Conservation (phyloP, 2,329 filamentous ascomycete genomes). For the Fusarium odoratissimum region DNA sequence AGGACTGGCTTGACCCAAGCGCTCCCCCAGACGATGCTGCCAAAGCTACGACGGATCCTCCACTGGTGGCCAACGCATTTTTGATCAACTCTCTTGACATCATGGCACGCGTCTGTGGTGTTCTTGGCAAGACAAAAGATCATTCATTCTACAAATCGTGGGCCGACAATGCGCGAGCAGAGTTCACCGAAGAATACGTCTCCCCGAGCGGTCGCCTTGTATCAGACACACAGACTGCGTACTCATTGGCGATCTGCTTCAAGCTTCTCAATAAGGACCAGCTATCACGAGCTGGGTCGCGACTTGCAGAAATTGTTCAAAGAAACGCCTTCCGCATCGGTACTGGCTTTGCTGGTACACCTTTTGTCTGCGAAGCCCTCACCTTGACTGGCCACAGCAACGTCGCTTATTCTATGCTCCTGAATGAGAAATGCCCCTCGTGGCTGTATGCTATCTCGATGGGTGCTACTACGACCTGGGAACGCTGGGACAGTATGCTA, state of each 20-base stretch:
- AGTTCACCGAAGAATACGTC: slow-evolving; percentile 38
- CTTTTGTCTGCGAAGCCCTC: slow-evolving; percentile 44
- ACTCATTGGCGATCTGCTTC: slow-evolving; percentile 41
- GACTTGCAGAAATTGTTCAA: slow-evolving; percentile 32
- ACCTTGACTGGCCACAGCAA: slow-evolving; percentile 28
- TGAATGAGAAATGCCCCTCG: slow-evolving; percentile 49
- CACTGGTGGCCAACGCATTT: slow-evolving; percentile 60
- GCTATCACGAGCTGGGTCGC: slow-evolving; percentile 12
- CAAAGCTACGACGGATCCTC: slow-evolving; percentile 53
- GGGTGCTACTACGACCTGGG: slow-evolving; percentile 57
- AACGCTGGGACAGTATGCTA: slow-evolving; percentile 56
- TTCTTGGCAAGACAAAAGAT: slow-evolving; percentile 45
- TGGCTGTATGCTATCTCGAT: slow-evolving; percentile 55
- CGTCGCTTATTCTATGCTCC: slow-evolving; percentile 52
- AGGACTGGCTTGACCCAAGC: slow-evolving; percentile 63
- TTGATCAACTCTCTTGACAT: slow-evolving; percentile 57
- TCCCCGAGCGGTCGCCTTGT: slow-evolving; percentile 35
- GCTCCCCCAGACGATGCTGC: slow-evolving; percentile 55
- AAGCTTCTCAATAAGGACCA: slow-evolving; percentile 22
- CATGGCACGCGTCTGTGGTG: slow-evolving; percentile 49
- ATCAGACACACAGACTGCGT: slow-evolving; percentile 41
- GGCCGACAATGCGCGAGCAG: slow-evolving; percentile 24
- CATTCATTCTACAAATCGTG: slow-evolving; percentile 17
- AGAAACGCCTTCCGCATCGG: slow-evolving; percentile 36
- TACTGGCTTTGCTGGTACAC: slow-evolving; percentile 54